Evolutionary conservation across 2,329 filamentous ascomycete species (phyloP), one percentile per base, ranked within the genome.

Genomic region (Hypoxylon rubiginosum): DNA sequence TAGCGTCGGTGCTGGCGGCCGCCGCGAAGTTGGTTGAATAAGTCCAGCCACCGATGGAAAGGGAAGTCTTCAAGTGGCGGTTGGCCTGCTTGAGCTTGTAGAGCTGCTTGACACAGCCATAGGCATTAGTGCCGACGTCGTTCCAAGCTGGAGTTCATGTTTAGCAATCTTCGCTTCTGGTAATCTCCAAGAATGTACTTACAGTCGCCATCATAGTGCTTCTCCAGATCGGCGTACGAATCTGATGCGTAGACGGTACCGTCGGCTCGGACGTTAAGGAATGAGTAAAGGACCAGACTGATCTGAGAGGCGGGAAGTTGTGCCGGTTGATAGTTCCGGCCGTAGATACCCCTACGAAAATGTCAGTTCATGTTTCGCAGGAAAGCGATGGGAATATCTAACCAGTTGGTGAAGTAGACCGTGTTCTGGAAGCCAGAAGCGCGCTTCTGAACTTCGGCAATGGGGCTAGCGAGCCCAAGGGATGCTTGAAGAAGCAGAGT

Each of bases 1-100:
- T 89, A 2, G 82, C 79, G 0, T 85, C 83, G 0, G 90, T 91
- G 64, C 87, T 88, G 9, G 90, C 88, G 0, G 90, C 90, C 1
- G 82, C 82, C 0, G 91, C 83, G 75, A 97, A 95, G 77, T 93
- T 92, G 71, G 85, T 81, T 1, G 91, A 93, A 79, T 92, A 96
- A 0, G 92, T 94, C 91, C 91, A 97, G 30, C 94, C 93, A 51
- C 94, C 94, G 69, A 97, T 93, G 51, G 88, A 92, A 3, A 97
- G 85, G 21, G 97, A 82, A 1, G 91, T 84, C 76, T 97, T 97
- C 58, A 97, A 78, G 50, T 92, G 87, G 15, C 93, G 89, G 77
- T 97, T 90, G 62, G 84, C 79, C 77, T 94, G 90, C 81, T 97
- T 97, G 46, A 93, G 82, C 7, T 92, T 80, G 76, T 87, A 93